phyloP scores from a whole-genome alignment of 2,329 filamentous ascomycete genomes.

The Acrodontium crateriforme region DNA sequence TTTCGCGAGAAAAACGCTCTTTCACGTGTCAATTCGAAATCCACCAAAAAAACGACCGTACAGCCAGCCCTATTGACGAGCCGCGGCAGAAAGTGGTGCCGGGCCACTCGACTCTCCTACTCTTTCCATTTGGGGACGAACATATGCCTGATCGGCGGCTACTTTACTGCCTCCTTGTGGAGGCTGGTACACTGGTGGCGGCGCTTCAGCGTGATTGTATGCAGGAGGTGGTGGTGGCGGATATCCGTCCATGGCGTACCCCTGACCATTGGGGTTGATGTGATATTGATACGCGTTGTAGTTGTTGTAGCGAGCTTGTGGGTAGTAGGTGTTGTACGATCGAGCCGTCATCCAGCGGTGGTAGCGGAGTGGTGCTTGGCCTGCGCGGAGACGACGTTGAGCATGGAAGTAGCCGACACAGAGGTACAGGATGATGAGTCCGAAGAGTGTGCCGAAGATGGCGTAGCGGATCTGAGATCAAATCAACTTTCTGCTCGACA shows the following conservation, averaged over 20 bases:
- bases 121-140: conserved; percentile 6
- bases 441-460: conserved; percentile 49
- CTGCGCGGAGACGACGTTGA: conserved; percentile 49
- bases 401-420: conserved; percentile 59
- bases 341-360: conserved; percentile 39
- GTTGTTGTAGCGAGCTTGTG: conserved; percentile 4
- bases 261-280: conserved; percentile 9
- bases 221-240: conserved; percentile 21
- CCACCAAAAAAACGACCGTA: too few relatives aligned
- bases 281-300: conserved; percentile 11
- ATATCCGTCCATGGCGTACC: conserved; percentile 17
- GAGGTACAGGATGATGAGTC: conserved; percentile 47
- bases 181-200: conserved; percentile 23
- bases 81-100: conserved; percentile 5
- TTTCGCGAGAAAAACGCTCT: too few relatives aligned
- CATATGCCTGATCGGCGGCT: conserved; percentile 20
- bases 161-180: conserved; percentile 22
- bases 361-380: conserved; percentile 51
- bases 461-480: conserved; percentile 70
- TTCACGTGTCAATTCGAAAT: too few relatives aligned
- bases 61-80: too few relatives aligned
- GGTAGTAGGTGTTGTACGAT: neutral
- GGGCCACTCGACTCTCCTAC: conserved; percentile 6
- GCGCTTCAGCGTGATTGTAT: conserved; percentile 18
- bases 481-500: too few relatives aligned